phyloP scores from a whole-genome alignment of 768 basidiomycete species.

The Thelephora ganbajun region DNA sequence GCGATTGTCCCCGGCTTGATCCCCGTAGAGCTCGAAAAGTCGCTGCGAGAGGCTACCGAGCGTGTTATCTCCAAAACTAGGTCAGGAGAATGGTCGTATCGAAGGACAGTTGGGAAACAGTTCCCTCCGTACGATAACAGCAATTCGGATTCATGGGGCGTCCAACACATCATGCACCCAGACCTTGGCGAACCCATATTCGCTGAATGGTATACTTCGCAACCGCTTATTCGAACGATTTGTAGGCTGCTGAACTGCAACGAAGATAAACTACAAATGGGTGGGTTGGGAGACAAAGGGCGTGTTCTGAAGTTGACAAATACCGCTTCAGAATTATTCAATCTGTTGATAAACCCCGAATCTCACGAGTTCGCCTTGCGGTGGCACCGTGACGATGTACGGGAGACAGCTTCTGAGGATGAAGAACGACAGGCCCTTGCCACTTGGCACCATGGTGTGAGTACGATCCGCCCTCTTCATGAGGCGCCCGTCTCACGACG shows the following conservation, averaged over 20 bases:
- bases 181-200: conserved; percentile 46
- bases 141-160: conserved; percentile 63
- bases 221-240: conserved; percentile 28
- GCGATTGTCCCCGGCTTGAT: conserved; percentile 49
- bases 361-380: conserved; percentile 54
- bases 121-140: conserved; percentile 56
- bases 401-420: conserved; percentile 37
- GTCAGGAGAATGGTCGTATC: conserved; percentile 44
- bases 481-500: neutral
- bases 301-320: neutral
- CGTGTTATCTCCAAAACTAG: conserved; percentile 40
- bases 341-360: conserved; percentile 57
- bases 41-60: conserved; percentile 36
- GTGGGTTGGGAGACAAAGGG: conserved; percentile 22
- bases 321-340: conserved; percentile 46
- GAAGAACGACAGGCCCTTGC: conserved; percentile 46
- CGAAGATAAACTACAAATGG: conserved; percentile 58
- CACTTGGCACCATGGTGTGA: conserved; percentile 53
- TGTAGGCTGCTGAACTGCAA: conserved; percentile 38
- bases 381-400: conserved; percentile 73
- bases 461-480: neutral
- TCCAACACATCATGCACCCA: conserved; percentile 76
- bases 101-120: conserved; percentile 64
- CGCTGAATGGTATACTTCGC: conserved; percentile 53
- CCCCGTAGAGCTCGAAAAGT: conserved; percentile 20